These are phyloP conservation scores for Fistulina hepatica DNA, from an alignment of 1,284 basidiomycete species.

Conservation along the genomic window DNA sequence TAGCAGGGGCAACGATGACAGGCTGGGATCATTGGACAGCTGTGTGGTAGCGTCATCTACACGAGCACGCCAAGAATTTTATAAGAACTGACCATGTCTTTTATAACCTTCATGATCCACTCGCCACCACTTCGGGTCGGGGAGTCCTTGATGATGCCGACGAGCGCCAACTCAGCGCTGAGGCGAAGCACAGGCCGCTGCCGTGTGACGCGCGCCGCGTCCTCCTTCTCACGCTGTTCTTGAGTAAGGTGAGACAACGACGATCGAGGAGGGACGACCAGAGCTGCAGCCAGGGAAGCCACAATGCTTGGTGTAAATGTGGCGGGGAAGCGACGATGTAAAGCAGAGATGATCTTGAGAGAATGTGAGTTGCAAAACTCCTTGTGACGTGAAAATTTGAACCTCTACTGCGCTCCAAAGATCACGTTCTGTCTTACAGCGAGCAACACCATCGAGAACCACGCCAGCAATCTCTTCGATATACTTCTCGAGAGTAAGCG, in stretches of 20 bases:
- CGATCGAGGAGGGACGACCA: slow-evolving; percentile 54
- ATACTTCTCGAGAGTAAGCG: slow-evolving; percentile 90
- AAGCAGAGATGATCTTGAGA: slow-evolving; percentile 70
- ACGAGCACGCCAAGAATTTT: slow-evolving; percentile 5
- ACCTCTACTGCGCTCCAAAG: slow-evolving; percentile 90
- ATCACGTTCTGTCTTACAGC: slow-evolving; percentile 85
- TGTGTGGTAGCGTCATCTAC: slow-evolving; percentile 22
- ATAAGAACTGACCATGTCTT: slow-evolving; percentile 58
- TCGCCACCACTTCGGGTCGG: slow-evolving; percentile 64
- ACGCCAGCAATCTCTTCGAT: slow-evolving; percentile 90
- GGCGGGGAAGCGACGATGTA: slow-evolving; percentile 82
- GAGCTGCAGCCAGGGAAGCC: slow-evolving; percentile 49
- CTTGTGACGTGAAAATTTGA: slow-evolving; percentile 19
- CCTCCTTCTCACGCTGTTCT: slow-evolving; percentile 93
- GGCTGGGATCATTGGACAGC: slow-evolving; percentile 79
- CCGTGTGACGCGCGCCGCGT: slow-evolving; percentile 64
- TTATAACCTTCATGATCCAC: slow-evolving; percentile 75
- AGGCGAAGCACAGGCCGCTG: slow-evolving; percentile 83
- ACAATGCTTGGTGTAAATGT: slow-evolving; percentile 70
- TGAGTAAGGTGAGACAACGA: slow-evolving; percentile 47
- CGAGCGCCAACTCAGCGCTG: slow-evolving; percentile 81
- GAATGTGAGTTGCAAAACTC: slow-evolving; percentile 5
- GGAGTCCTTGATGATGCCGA: slow-evolving; percentile 68
- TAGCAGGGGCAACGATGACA: slow-evolving; percentile 78
- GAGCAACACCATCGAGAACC: slow-evolving; percentile 72